Base-by-base conservation (phyloP, 2,329 filamentous ascomycete genomes). In the Penicillium griseofulvum region DNA sequence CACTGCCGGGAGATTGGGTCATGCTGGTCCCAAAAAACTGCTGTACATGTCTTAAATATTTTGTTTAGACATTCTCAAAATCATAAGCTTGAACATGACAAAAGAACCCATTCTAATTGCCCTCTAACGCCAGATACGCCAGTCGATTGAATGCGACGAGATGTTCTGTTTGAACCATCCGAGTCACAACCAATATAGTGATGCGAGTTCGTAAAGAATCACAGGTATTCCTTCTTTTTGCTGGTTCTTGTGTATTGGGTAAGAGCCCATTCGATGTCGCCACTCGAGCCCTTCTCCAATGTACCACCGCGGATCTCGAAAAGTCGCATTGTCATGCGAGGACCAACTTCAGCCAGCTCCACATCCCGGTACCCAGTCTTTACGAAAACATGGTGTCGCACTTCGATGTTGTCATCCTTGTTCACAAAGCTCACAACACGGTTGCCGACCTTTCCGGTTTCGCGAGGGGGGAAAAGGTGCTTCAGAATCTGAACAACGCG, bases 201-300 rank as follows among this genome's bases (percentile, higher is more conserved):
- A 65, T 61, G 59, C 54, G 44, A 59, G 61, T 43, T 53, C 34
- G 43, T 34, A 48, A 28, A 48, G 17, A 38, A 49, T 72, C 62
- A 97, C 52, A 97, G 81, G 70, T 96, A 96, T 69, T 96, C 91
- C 85, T 97, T 97, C 84, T 97, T 97, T 76, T 87, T 86, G 66
- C 88, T 87, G 14, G 93, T 97, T 64, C 94, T 83, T 9, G 93
- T 99, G 74, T 96, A 99, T 71, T 97, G 93, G 58, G 90, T 95
- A 60, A 99, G 80, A 60, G 94, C 89, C 94, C 94, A 99, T 76
- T 99, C 94, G 5, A 95, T 86, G 74, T 99, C 94, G 4, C 93
- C 93, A 63, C 95, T 90, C 74, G 95, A 95, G 68, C 92, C 74
- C 59, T 78, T 96, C 71, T 97, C 94, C 57, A 97, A 78, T 4